Evolutionary conservation across 306 rosid genomes (phyloP).

Genomic region (Rosa lucieae): DNA sequence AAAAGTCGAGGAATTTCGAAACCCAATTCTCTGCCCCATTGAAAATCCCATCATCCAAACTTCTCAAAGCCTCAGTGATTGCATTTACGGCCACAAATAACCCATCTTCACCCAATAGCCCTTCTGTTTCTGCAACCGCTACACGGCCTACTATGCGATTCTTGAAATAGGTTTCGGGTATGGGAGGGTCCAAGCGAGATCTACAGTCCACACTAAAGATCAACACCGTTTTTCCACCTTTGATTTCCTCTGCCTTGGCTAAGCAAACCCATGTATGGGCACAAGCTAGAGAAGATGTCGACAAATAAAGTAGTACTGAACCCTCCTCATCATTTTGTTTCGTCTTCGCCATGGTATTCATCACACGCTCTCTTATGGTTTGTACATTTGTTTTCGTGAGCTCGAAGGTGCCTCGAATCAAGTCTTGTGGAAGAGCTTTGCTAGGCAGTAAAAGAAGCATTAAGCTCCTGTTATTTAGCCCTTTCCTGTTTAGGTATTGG

Average conservation of each 20-base stretch:
- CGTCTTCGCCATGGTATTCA: no score
- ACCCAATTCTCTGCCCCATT: slow-evolving; percentile 10
- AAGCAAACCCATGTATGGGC: background rate
- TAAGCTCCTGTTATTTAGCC: slow-evolving; percentile 3
- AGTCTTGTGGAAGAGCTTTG: background rate
- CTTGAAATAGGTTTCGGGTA: slow-evolving; percentile 18
- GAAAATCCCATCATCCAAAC: slow-evolving; percentile 6
- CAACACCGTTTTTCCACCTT: background rate
- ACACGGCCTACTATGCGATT: slow-evolving; percentile 3
- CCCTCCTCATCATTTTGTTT: background rate
- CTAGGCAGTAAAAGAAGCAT: background rate
- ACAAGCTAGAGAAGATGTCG: slow-evolving; percentile 1
- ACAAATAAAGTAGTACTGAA: background rate
- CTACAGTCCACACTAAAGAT: background rate
- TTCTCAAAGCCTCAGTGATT: slow-evolving; percentile 13
- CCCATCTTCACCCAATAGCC: slow-evolving; percentile 5
- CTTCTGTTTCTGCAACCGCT: slow-evolving; percentile 6
- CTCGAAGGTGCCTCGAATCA: background rate
- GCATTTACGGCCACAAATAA: slow-evolving; percentile 1
- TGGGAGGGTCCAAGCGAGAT: no score
- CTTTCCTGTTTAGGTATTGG: background rate
- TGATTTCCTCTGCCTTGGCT: slow-evolving; percentile 5
- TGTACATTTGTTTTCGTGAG: background rate
- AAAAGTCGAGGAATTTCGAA: background rate
- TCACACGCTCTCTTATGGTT: background rate